These are phyloP conservation scores for Pseudogymnoascus sp. DNA, from an alignment of 2,329 filamentous ascomycete genomes.

Conservation along the genomic window DNA sequence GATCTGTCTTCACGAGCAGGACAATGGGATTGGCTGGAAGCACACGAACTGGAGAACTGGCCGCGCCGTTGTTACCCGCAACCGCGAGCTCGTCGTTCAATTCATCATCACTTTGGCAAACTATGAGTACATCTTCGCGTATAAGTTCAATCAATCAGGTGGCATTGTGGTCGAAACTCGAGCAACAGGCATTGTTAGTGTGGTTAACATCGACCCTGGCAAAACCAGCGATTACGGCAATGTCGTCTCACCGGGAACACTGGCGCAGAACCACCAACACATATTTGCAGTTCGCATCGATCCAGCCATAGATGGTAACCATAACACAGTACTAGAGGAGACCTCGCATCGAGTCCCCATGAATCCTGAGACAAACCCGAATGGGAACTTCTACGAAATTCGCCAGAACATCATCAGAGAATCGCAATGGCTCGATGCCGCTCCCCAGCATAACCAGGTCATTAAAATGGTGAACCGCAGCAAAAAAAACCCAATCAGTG, in stretches of 20 bases:
- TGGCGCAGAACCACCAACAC: constrained; percentile 53
- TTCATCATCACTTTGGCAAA: constrained; percentile 62
- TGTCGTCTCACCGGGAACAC: constrained; percentile 51
- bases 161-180: constrained; percentile 53
- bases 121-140: constrained; percentile 63
- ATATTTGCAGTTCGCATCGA: constrained; percentile 48
- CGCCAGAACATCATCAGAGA: constrained; percentile 35
- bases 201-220: constrained; percentile 46
- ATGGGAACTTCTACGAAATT: constrained; percentile 45
- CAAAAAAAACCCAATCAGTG: constrained; percentile 71
- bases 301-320: constrained; percentile 46
- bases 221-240: constrained; percentile 47
- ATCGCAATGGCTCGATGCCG: constrained; percentile 36
- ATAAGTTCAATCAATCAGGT: constrained; percentile 55
- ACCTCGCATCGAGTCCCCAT: constrained; percentile 41
- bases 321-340: constrained; percentile 45
- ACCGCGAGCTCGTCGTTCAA: constrained; percentile 56
- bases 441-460: constrained; percentile 47
- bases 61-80: constrained; percentile 51
- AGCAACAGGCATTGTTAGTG: constrained; percentile 55
- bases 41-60: constrained; percentile 61
- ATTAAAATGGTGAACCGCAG: constrained; percentile 84
- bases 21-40: constrained; percentile 62
- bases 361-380: constrained; percentile 40
- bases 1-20: constrained; percentile 61